Evolutionary conservation across 2,329 filamentous ascomycete genomes (phyloP), one percentile per base, ranked within the genome.

Genomic region (Alternaria atra): DNA sequence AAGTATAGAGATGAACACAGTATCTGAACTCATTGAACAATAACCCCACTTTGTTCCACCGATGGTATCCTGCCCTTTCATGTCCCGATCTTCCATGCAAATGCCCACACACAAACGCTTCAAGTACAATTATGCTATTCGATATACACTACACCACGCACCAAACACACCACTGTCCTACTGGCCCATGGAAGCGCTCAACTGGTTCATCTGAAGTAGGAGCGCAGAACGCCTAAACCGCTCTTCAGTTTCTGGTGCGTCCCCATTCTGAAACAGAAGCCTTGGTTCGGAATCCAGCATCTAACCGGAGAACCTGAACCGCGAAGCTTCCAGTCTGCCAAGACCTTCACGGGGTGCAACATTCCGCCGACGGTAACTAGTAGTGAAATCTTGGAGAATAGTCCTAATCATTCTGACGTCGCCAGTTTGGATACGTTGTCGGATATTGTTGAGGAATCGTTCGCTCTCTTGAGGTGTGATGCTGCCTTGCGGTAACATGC

Each of bases 321-420:
- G 88, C 23, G 90, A 89, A 25, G 93, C 93, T 80, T 97, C 93
- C 59, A 98, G 82, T 74, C 93, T 87, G 4, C 94, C 94, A 42
- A 98, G 83, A 1, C 94, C 94, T 76, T 98, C 94, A 62, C 94
- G 84, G 6, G 95, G 95, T n/a, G 95, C 94, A 47, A 99, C 92
- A 74, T 99, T 97, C 64, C 96, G 87, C 74, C 96, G 86, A 52
- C 96, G 89, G 79, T 99, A 99, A 30, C 90, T 92, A 77, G 94
- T 97, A 25, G 95, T 98, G 77, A 99, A 99, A 80, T 99, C 96
- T 81, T 98, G 95, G 58, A 99, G 85, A 34, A 97, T 84, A 27
- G 87, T 89, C 37, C 94, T 87, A 55, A 97, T 93, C 80, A 93
- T 93, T 60, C 93, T 86, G 42, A 92, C 88, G 62, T 91, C 87